Evolutionary conservation across 345 rosid genomes (phyloP).

Genomic region (Noccaea caerulescens): DNA sequence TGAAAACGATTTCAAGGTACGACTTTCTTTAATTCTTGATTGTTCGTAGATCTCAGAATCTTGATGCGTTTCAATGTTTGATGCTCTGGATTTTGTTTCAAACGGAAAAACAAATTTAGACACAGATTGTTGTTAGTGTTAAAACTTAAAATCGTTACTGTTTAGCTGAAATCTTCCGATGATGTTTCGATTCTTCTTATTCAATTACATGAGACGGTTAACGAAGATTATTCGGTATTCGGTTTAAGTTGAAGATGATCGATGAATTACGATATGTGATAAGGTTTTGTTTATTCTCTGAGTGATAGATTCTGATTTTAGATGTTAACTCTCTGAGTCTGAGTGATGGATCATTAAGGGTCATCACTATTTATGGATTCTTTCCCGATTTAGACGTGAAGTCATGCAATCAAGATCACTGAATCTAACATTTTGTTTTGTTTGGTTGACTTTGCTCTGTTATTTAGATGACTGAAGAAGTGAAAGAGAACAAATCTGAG

Average conservation of each 20-base stretch:
- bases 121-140: background rate
- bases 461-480: constrained; percentile 47
- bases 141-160: background rate
- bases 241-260: constrained; percentile 1
- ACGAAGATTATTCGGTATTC: background rate
- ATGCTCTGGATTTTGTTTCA: background rate
- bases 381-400: constrained; percentile 12
- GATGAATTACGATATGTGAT: constrained; percentile 3
- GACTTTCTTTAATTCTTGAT: constrained; percentile 11
- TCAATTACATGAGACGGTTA: too few relatives aligned
- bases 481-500: constrained; percentile 28
- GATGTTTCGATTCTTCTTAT: background rate
- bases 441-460: constrained; percentile 25
- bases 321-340: background rate
- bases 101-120: background rate
- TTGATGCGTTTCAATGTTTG: constrained; percentile 11
- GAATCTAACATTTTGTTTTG: constrained; percentile 14
- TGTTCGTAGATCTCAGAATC: constrained; percentile 22
- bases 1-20: constrained; percentile 36
- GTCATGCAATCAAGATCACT: background rate
- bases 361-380: constrained; percentile 10
- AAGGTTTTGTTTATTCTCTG: background rate
- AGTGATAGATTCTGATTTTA: background rate
- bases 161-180: constrained; percentile 5
- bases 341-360: background rate